Conservation (phyloP, 495 filamentous ascomycete species). For the Aspergillus nanangensis region DNA sequence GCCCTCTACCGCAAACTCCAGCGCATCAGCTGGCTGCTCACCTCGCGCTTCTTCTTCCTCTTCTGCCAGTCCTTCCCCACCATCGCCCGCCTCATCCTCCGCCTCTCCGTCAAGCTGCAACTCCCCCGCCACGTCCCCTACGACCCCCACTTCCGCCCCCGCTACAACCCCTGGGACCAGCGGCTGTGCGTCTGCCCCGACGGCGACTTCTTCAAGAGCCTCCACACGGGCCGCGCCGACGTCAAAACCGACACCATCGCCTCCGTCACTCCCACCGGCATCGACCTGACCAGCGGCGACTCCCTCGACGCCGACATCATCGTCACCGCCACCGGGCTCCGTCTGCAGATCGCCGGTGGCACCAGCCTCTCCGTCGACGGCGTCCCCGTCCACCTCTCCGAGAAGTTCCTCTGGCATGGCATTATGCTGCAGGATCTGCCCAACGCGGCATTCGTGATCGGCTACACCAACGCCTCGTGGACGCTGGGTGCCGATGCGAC, state of each 20-base stretch:
- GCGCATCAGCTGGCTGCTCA: constrained; percentile 43
- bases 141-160: constrained; percentile 67
- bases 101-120: constrained; percentile 30
- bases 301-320: constrained; percentile 64
- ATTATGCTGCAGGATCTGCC: constrained; percentile 58
- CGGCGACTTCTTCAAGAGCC: constrained; percentile 64
- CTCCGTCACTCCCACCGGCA: constrained; percentile 54
- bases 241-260: constrained; percentile 68
- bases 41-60: constrained; percentile 43
- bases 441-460: constrained; percentile 52
- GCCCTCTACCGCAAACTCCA: constrained; percentile 31
- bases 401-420: constrained; percentile 54
- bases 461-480: constrained; percentile 57
- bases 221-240: constrained; percentile 52
- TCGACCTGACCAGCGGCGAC: constrained; percentile 54
- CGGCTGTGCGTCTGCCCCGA: constrained; percentile 67
- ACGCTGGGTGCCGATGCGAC: constrained; percentile 56
- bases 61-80: constrained; percentile 56
- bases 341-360: constrained; percentile 49
- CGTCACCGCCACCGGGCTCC: constrained; percentile 70
- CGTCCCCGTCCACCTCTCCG: constrained; percentile 36
- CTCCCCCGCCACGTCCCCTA: constrained; percentile 52
- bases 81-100: constrained; percentile 42
- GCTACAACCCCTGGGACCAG: constrained; percentile 71
- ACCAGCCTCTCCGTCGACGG: constrained; percentile 51